A percentile compares a stretch with the other conserved stretches of the same genome.
These are phyloP conservation scores for Coemansia sp. DNA, from an alignment of 192 early-diverging fungal species.

Conservation along the genomic window DNA sequence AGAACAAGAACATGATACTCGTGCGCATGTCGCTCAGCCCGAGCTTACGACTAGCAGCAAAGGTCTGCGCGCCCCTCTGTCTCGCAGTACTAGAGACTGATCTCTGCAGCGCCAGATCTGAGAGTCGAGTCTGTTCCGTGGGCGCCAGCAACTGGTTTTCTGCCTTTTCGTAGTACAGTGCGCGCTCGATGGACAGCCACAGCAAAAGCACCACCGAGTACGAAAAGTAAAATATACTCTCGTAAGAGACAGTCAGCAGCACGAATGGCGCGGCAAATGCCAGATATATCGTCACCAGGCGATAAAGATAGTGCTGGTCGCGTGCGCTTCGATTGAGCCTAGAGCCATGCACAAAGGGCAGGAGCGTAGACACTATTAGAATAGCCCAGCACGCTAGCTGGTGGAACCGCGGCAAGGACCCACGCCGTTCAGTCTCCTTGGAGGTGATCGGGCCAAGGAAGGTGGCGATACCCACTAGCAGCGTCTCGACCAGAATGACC, in stretches of 20 bases:
- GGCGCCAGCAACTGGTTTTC: constrained; percentile 46
- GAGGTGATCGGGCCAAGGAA: constrained; percentile 48
- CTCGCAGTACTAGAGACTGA: not conserved
- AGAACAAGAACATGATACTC: constrained; percentile 81
- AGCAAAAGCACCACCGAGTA: constrained; percentile 72
- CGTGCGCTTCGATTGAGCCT: constrained; percentile 43
- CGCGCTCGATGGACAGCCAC: constrained; percentile 81
- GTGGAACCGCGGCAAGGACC: constrained; percentile 38
- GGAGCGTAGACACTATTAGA: constrained; percentile 38
- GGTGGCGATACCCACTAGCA: constrained; percentile 48
- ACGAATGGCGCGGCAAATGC: constrained; percentile 88
- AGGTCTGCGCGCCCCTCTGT: not conserved
- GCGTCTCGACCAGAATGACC: constrained; percentile 42
- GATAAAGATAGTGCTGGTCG: constrained; percentile 77
- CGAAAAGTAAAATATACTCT: constrained; percentile 86
- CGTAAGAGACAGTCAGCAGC: constrained; percentile 89
- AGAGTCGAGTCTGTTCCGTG: constrained; percentile 36
- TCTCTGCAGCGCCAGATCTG: constrained; percentile 23
- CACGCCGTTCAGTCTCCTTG: constrained; percentile 41
- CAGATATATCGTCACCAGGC: constrained; percentile 81
- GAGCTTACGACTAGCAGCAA: constrained; percentile 47
- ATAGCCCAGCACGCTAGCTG: constrained; percentile 53
- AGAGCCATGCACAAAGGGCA: constrained; percentile 53
- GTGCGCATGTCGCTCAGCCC: constrained; percentile 64
- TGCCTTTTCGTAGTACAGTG: constrained; percentile 50